Evolutionary conservation across 148 eudicot species (phyloP), one percentile per base, ranked within the genome.

Genomic region (Cornus kousa): DNA sequence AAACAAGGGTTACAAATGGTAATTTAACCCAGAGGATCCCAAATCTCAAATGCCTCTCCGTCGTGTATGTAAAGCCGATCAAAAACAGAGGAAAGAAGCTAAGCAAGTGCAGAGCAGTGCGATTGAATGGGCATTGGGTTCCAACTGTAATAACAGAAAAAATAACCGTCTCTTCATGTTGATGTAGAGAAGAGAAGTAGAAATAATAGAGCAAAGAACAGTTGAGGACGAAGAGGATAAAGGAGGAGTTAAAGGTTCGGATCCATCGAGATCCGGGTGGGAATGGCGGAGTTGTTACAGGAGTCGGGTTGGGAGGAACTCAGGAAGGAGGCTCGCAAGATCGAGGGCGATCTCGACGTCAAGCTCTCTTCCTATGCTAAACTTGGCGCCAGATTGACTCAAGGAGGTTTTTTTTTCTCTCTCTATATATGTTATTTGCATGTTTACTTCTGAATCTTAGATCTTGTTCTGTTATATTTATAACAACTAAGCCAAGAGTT

Each of bases 291-390:
- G 68, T 67, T 75, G 74, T 73, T 91, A 76, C 94, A 93, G 85
- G 97, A 95, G 79, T 91, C 97, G 73, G 98, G 98, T 62, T 95
- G 97, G 98, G 97, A 95, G 75, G 98, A 95, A 82, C 89, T 95
- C 31, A 79, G 98, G 68, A 91, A 88, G 82, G 98, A 93, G 79
- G 98, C 97, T 78, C 93, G 96, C 24, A 93, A 93, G 84, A 85
- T 95, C 79, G 97, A 95, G 84, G 90, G 98, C 53, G 97, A 95
- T 86, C 97, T 95, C 79, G 97, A 93, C 76, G 97, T 95, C 82
- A 95, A 93, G 78, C 97, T 95, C 77, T 91, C 96, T 70, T 92
- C 97, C 46, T 95, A 95, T 75, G 98, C 94, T 70, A 95, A 95
- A 80, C 94, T 95, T 50, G 96, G 93, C 32, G 82, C 97, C 68